Evolutionary conservation across 345 rosid genomes (phyloP).

Genomic region (Eucalyptus regnans): DNA sequence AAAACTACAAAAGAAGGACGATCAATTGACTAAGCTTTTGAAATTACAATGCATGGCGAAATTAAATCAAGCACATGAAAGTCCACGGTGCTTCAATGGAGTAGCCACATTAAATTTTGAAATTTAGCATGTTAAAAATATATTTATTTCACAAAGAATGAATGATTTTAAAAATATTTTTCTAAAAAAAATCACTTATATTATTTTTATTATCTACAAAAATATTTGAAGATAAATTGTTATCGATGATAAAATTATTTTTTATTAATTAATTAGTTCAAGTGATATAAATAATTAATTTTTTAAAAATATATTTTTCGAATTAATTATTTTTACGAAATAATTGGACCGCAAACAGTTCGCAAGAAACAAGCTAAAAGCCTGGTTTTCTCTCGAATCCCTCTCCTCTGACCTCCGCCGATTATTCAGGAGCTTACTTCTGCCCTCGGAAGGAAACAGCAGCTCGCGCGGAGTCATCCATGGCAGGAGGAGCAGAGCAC

Average conservation of each 20-base stretch:
- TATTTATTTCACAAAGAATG: not conserved
- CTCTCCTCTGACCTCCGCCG: not conserved
- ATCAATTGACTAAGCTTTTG: not conserved
- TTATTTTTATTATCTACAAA: not conserved
- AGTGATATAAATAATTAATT: no score
- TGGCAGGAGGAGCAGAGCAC: not conserved
- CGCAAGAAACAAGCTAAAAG: not conserved
- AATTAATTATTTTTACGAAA: no score
- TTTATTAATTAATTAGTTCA: no score
- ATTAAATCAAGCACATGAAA: not conserved
- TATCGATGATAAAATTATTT: not conserved
- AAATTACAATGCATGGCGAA: not conserved
- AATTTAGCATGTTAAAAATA: not conserved
- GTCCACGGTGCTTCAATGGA: not conserved
- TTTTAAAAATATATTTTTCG: no score
- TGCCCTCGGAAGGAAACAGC: not conserved
- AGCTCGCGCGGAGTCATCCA: not conserved
- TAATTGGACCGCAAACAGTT: not conserved
- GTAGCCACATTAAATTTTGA: not conserved
- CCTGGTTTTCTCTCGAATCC: not conserved
- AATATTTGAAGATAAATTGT: not conserved
- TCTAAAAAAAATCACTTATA: not conserved
- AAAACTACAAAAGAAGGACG: not conserved
- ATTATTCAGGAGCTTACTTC: not conserved
- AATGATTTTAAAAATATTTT: not conserved